Base-by-base conservation (phyloP, 495 filamentous ascomycete species). In the Hamigera avellanea region DNA sequence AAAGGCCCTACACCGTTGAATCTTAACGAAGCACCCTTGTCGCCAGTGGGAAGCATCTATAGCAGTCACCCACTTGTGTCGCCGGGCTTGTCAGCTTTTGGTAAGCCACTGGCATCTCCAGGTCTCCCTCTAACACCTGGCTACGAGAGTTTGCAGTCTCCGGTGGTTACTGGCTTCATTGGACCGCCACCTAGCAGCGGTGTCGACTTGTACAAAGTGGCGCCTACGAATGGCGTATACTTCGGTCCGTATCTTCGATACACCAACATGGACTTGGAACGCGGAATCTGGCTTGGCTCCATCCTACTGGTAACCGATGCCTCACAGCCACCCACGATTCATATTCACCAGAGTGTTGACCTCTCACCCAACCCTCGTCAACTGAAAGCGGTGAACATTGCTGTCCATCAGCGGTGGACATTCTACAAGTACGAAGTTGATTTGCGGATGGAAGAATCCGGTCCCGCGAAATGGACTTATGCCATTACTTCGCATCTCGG, bases 401-500 rank as follows among this genome's bases (percentile, higher is more conserved):
- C 78, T 45, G 79, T 73, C 7, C 93, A 98, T 58, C 87, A 93
- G 49, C 67, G 85, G 25, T 98, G 87, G 86, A 80, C 76, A 8
- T 98, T 98, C 51, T 96, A 93, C 60, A 81, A 91, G 43, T 98
- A 98, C 49, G 91, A 95, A 41, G 56, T 98, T 39, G 84, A 95
- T 44, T 61, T 96, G 17, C 78, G 77, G 42, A 96, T 98, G 91
- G 81, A 82, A 19, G 91, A 95, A 8, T 57, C 69, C 31, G 61
- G 70, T 2, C 76, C 82, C 18, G 83, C 88, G 3, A 86, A 91
- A 49, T 98, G 91, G 91, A 98, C 91, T 0, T 98, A 98, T 53
- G 91, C 91, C 6, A 91, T 98, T 36, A 96, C 93, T 0, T 95
- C 89, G 18, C 87, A 95, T 50, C 70, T 96, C 0, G 91, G 91